Percentiles rank a stretch among this genome's conserved stretches.
These are phyloP conservation scores for Knufia petricola DNA, from an alignment of 2,329 filamentous ascomycete genomes.

Conservation along the genomic window DNA sequence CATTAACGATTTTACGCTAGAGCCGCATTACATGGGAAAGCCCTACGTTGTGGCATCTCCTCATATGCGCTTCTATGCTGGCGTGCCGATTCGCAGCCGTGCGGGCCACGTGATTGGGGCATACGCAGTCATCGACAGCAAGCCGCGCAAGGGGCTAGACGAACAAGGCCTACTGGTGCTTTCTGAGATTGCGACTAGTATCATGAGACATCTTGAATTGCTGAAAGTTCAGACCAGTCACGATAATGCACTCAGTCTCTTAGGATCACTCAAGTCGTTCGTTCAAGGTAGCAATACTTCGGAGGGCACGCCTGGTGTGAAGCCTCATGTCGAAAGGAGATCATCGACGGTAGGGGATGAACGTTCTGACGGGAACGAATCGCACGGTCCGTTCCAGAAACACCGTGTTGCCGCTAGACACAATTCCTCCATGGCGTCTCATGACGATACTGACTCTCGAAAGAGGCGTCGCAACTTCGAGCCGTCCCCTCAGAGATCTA, in stretches of 20 bases:
- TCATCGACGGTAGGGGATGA: not conserved
- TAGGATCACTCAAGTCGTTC: slow-evolving; percentile 44
- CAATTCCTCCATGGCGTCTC: not conserved
- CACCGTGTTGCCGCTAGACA: not conserved
- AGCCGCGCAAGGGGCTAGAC: slow-evolving; percentile 41
- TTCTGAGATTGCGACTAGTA: slow-evolving; percentile 45
- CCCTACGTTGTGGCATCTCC: slow-evolving; percentile 28
- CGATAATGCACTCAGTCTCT: slow-evolving; percentile 44
- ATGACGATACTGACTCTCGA: not conserved
- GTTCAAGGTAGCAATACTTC: slow-evolving; percentile 32
- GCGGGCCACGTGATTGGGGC: slow-evolving; percentile 49
- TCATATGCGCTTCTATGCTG: slow-evolving; percentile 42
- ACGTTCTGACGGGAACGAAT: not conserved
- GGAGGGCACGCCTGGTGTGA: not conserved
- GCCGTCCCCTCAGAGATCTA: not conserved
- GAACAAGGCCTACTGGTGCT: slow-evolving; percentile 43
- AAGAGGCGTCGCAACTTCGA: not conserved
- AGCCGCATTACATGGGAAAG: slow-evolving; percentile 30
- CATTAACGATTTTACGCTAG: slow-evolving; percentile 30
- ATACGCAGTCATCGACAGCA: slow-evolving; percentile 49
- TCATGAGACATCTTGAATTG: slow-evolving; percentile 53
- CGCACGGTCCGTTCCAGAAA: not conserved
- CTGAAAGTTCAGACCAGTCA: slow-evolving; percentile 42
- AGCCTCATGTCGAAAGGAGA: not conserved
- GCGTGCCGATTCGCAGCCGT: slow-evolving; percentile 51